These are phyloP conservation scores for Dactylellina sp. DNA, from an alignment of 2,329 filamentous ascomycete species.

Conservation along the genomic window DNA sequence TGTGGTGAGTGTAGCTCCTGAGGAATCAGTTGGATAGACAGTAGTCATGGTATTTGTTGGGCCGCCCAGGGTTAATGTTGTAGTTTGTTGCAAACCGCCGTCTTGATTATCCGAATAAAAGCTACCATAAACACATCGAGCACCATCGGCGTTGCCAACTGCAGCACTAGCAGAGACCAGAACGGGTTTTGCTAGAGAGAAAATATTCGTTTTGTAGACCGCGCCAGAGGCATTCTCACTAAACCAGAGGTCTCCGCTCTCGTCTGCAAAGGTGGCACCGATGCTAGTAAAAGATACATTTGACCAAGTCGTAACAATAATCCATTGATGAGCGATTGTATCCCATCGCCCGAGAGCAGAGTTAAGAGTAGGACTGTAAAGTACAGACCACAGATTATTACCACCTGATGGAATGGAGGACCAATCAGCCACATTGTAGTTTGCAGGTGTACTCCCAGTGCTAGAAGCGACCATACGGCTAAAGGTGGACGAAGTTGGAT, in stretches of 20 bases:
- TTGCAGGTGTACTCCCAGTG: background rate
- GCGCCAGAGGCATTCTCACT: constrained; percentile 2
- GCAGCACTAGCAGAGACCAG: background rate
- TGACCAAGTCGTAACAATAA: background rate
- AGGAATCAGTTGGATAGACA: constrained; percentile 1
- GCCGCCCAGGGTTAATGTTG: constrained; percentile 6
- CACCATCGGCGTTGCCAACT: constrained; percentile 10
- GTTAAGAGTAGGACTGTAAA: background rate
- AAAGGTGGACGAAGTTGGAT: constrained; percentile 7
- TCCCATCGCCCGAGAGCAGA: background rate
- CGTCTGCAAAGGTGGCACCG: background rate
- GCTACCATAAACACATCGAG: constrained; percentile 16
- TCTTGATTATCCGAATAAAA: constrained; percentile 1
- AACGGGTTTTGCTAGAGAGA: background rate
- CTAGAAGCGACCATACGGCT: constrained; percentile 4
- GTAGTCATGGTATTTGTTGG: background rate
- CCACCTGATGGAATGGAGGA: constrained; percentile 11
- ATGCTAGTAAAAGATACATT: background rate
- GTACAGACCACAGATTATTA: constrained; percentile 6
- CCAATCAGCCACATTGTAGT: constrained; percentile 14
- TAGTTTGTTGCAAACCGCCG: background rate
- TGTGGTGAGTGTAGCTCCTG: constrained; percentile 1
- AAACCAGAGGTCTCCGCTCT: constrained; percentile 12
- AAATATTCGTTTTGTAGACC: constrained; percentile 6
- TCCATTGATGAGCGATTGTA: background rate